Conservation (phyloP, 2,329 filamentous ascomycete species). For the Myrmaecium sp. region DNA sequence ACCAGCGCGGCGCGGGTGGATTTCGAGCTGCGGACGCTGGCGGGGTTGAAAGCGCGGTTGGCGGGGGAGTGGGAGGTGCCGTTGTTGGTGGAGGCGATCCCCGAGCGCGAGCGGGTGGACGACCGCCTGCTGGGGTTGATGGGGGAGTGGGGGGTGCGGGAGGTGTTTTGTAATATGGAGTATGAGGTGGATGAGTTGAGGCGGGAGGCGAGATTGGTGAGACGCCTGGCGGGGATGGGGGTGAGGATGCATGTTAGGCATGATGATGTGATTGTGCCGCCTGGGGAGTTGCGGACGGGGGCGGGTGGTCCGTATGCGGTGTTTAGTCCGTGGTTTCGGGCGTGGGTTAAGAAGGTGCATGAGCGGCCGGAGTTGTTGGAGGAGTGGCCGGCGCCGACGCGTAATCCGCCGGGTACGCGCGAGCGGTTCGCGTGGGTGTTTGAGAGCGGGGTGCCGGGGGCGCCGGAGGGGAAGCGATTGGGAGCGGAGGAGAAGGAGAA, state of each 20-base stretch:
- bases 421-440: constrained; percentile 41
- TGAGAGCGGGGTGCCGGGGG: constrained; percentile 39
- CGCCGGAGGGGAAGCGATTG: constrained; percentile 47
- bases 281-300: constrained; percentile 49
- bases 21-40: constrained; percentile 59
- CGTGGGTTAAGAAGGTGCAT: constrained; percentile 61
- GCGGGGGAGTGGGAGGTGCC: constrained; percentile 60
- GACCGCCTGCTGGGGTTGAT: constrained; percentile 46
- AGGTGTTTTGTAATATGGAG: constrained; percentile 71
- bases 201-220: constrained; percentile 52
- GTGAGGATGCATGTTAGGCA: constrained; percentile 57
- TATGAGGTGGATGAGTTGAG: constrained; percentile 85
- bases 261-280: constrained; percentile 69
- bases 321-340: constrained; percentile 64
- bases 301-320: constrained; percentile 67
- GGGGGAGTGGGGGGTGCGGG: constrained; percentile 53
- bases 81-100: constrained; percentile 55
- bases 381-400: constrained; percentile 37
- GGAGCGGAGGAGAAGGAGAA: constrained; percentile 40
- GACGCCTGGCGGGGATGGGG: constrained; percentile 41
- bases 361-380: constrained; percentile 50
- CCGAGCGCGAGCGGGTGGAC: constrained; percentile 46
- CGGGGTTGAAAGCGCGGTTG: constrained; percentile 48
- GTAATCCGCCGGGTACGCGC: constrained; percentile 35
- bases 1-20: constrained; percentile 59